These are phyloP conservation scores for Saksenaea oblongispora DNA, from an alignment of 371 early-diverging fungal genomes.

Conservation along the genomic window DNA sequence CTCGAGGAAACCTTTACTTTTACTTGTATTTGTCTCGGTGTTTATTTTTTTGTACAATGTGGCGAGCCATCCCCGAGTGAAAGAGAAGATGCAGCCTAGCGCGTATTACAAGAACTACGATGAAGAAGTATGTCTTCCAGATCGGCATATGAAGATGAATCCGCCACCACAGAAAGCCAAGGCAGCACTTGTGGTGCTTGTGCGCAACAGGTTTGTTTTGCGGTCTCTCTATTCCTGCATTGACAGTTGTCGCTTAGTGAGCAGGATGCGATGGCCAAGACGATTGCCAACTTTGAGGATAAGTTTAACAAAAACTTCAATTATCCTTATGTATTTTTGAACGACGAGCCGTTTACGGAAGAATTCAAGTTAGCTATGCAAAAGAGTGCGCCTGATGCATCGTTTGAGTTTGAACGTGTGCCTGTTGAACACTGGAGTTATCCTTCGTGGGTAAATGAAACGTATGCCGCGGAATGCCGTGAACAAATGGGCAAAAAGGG, in stretches of 20 bases:
- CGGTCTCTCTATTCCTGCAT: background rate
- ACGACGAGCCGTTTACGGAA: constrained; percentile 46
- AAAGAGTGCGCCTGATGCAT: constrained; percentile 48
- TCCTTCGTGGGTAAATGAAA: constrained; percentile 68
- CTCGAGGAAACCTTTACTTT: constrained; percentile 40
- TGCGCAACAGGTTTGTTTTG: constrained; percentile 45
- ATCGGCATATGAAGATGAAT: constrained; percentile 28
- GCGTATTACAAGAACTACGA: constrained; percentile 51
- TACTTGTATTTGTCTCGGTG: constrained; percentile 29
- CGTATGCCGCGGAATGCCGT: constrained; percentile 56
- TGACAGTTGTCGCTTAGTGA: constrained; percentile 26
- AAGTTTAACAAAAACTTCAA: constrained; percentile 52
- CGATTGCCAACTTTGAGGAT: constrained; percentile 43
- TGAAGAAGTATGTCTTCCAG: constrained; percentile 48
- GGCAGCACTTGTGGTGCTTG: constrained; percentile 51
- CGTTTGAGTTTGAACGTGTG: constrained; percentile 73
- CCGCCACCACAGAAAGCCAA: constrained; percentile 50
- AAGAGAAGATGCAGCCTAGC: constrained; percentile 40
- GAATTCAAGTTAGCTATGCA: constrained; percentile 45
- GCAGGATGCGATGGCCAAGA: constrained; percentile 39
- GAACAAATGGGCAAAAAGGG: constrained; percentile 38
- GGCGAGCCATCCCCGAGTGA: constrained; percentile 46
- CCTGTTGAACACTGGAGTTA: constrained; percentile 73
- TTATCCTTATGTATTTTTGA: constrained; percentile 54
- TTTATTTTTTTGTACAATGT: constrained; percentile 43